Evolutionary conservation across 2,329 filamentous ascomycete species (phyloP).

Genomic region (Calonectria hongkongensis): DNA sequence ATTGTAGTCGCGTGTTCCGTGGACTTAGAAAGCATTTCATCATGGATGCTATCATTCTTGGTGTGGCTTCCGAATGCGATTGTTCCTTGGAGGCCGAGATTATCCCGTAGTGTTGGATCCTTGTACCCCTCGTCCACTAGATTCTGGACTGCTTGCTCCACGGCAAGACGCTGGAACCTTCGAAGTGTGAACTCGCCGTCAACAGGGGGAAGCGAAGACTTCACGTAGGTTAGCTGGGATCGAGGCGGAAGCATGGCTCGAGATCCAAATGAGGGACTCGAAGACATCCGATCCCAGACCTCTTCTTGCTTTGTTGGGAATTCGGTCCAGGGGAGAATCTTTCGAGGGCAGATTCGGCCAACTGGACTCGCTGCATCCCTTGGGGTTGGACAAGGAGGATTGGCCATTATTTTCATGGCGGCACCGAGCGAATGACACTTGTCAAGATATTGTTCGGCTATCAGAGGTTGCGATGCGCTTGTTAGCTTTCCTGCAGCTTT

Average conservation of each 20-base stretch:
- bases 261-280: slow-evolving; percentile 49
- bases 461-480: slow-evolving; percentile 47
- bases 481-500: slow-evolving; percentile 54
- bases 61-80: slow-evolving; percentile 62
- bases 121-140: slow-evolving; percentile 7
- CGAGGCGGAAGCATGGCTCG: slow-evolving; percentile 55
- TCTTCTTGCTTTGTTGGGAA: slow-evolving; percentile 57
- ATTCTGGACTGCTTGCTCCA: slow-evolving; percentile 59
- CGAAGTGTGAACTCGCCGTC: slow-evolving; percentile 59
- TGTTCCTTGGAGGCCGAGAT: slow-evolving; percentile 57
- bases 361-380: slow-evolving; percentile 58
- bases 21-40: slow-evolving; percentile 22
- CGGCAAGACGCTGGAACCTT: slow-evolving; percentile 56
- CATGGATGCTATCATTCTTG: slow-evolving; percentile 50
- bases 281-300: slow-evolving; percentile 51
- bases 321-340: slow-evolving; percentile 60
- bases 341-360: slow-evolving; percentile 58
- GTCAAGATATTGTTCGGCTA: slow-evolving; percentile 57
- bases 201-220: slow-evolving; percentile 56
- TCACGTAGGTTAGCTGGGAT: slow-evolving; percentile 59
- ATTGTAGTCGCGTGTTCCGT: too few relatives aligned
- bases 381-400: slow-evolving; percentile 57
- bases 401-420: slow-evolving; percentile 57
- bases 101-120: slow-evolving; percentile 54
- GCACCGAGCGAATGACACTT: slow-evolving; percentile 58